phyloP scores from a whole-genome alignment of 2,329 filamentous ascomycete genomes.

The Botrytis deweyae region DNA sequence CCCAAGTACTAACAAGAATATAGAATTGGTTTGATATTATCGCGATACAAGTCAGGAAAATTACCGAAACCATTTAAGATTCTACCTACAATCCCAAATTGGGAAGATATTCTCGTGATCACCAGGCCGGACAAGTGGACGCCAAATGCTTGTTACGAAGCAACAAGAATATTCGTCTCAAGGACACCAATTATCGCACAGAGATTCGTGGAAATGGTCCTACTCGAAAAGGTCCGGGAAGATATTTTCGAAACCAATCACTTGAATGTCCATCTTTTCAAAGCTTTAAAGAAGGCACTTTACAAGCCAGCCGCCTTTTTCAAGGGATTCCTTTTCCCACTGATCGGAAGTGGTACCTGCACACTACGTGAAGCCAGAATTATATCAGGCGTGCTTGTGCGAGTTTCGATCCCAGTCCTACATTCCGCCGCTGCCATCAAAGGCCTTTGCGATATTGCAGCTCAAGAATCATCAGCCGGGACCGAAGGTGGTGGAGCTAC shows the following conservation, averaged over 20 bases:
- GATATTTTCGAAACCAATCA: slow-evolving; percentile 94
- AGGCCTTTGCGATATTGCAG: slow-evolving; percentile 89
- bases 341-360: slow-evolving; percentile 82
- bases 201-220: slow-evolving; percentile 80
- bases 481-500: slow-evolving; percentile 87
- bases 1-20: slow-evolving; percentile 22
- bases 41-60: slow-evolving; percentile 92
- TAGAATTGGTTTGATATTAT: slow-evolving; percentile 82
- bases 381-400: slow-evolving; percentile 78
- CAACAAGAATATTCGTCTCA: slow-evolving; percentile 89
- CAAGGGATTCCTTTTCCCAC: slow-evolving; percentile 90
- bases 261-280: slow-evolving; percentile 93
- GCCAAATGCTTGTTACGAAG: slow-evolving; percentile 80
- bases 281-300: slow-evolving; percentile 84
- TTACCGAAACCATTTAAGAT: slow-evolving; percentile 98
- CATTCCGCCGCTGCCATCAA: slow-evolving; percentile 92
- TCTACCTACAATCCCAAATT: slow-evolving; percentile 85
- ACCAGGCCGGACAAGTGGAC: slow-evolving; percentile 78
- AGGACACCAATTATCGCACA: slow-evolving; percentile 77
- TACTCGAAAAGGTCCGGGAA: slow-evolving; percentile 87
- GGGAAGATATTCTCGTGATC: slow-evolving; percentile 82
- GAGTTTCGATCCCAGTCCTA: slow-evolving; percentile 84
- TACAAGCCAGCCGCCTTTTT: slow-evolving; percentile 97
- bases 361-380: slow-evolving; percentile 91
- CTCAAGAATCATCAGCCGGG: slow-evolving; percentile 79